Percentiles rank a stretch among this genome's conserved stretches.
Evolutionary conservation across 163 green algal genomes (phyloP).

Genomic region (Scenedesmus sp.): DNA sequence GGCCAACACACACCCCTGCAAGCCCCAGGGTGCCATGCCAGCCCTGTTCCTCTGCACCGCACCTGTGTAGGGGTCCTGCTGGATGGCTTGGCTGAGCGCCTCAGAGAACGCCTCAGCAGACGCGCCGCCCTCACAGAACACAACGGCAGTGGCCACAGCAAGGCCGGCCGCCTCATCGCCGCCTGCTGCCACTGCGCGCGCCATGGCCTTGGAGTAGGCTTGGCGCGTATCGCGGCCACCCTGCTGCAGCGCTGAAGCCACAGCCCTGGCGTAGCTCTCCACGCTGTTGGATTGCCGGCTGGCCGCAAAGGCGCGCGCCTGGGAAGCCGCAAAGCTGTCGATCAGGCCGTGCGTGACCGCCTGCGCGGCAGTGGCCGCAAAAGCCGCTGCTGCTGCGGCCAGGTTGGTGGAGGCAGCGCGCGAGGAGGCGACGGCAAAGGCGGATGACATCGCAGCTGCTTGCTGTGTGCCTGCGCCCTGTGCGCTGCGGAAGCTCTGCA

Average conservation of each 20-base stretch:
- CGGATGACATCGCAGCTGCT: not conserved
- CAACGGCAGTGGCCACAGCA: constrained; percentile 32
- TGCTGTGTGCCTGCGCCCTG: not conserved
- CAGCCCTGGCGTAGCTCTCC: constrained; percentile 9
- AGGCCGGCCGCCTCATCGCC: constrained; percentile 43
- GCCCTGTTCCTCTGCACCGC: not conserved
- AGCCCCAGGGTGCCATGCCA: not conserved
- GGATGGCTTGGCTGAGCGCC: constrained; percentile 31
- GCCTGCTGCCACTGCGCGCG: constrained; percentile 6
- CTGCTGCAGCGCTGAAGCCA: constrained; percentile 28
- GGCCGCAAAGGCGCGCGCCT: constrained; percentile 31
- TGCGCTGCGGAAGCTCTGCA: constrained; percentile 27
- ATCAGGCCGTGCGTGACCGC: not conserved
- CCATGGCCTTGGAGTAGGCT: constrained; percentile 18
- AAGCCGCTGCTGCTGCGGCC: constrained; percentile 10
- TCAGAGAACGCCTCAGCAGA: constrained; percentile 35
- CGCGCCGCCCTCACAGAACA: constrained; percentile 42
- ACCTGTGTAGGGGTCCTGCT: constrained; percentile 36
- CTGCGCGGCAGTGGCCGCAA: not conserved
- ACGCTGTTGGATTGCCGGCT: constrained; percentile 1
- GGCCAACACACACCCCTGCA: not conserved
- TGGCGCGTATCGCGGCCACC: constrained; percentile 15
- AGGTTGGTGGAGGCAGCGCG: constrained; percentile 1
- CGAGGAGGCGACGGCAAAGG: constrained; percentile 15
- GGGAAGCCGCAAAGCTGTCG: constrained; percentile 22